Conservation (phyloP, 345 rosid genomes). For the Reutealis trisperma region DNA sequence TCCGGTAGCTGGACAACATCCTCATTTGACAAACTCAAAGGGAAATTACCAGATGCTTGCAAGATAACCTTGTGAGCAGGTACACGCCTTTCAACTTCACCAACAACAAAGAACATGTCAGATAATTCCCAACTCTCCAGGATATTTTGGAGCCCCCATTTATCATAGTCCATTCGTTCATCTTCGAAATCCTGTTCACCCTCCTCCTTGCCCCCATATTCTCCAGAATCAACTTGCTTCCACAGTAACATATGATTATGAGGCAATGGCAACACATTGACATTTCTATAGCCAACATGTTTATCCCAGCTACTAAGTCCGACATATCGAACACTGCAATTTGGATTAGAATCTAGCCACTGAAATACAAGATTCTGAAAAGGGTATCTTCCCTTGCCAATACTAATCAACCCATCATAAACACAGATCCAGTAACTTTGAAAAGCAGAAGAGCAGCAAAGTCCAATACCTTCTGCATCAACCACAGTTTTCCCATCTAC, state of each 20-base stretch:
- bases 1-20: conserved; percentile 53
- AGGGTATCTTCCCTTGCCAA: conserved; percentile 93
- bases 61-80: conserved; percentile 91
- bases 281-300: conserved; percentile 96
- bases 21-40: conserved; percentile 42
- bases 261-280: conserved; percentile 80
- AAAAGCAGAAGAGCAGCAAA: conserved; percentile 79
- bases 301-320: conserved; percentile 96
- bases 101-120: conserved; percentile 70
- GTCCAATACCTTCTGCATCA: conserved; percentile 69
- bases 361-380: conserved; percentile 88
- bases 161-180: conserved; percentile 45
- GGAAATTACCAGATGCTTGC: conserved; percentile 78
- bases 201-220: conserved; percentile 49
- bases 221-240: conserved; percentile 77
- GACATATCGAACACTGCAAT: conserved; percentile 74
- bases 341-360: conserved; percentile 90
- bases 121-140: conserved; percentile 84
- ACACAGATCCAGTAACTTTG: conserved; percentile 95
- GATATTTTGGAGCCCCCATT: conserved; percentile 84
- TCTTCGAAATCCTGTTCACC: conserved; percentile 49
- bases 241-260: conserved; percentile 73
- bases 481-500: conserved; percentile 85
- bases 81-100: conserved; percentile 57
- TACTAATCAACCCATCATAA: conserved; percentile 84